Base-by-base conservation (phyloP, 768 basidiomycete species). In the Mycena rebaudengoi region DNA sequence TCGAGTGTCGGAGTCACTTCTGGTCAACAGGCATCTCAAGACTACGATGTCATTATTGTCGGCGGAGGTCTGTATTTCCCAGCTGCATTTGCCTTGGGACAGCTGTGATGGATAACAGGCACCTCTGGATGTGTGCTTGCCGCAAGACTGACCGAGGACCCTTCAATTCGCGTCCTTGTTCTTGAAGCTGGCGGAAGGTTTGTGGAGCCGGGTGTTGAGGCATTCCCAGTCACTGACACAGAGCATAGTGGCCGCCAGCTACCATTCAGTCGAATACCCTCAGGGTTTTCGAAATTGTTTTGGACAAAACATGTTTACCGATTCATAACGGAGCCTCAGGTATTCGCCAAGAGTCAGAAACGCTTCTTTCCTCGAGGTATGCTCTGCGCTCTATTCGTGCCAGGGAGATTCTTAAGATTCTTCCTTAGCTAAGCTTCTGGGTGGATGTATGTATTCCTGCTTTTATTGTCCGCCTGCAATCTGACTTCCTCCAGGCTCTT, bases 351-450 rank as follows among this genome's bases (percentile, higher is more conserved):
- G 33, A 80, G 82, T n/a, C 78, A 78, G 69, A 78, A 75, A 62
- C 78, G 81, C 35, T 88, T 79, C 57, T 91, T 88, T 87, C 91
- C 91, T 0, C 78, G 91, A 78, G 91, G 90, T 89, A 68, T 7
- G 73, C 66, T 45, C n/a, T 21, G 16, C 12, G 21, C 3, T 16
- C n/a, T 12, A 20, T 45, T 20, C 25, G 18, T 25, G 43, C 12
- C 12, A 25, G 43, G 25, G 3, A n/a, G n/a, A 45, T 16, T 12
- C 2, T 44, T 23, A 21, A 8, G 26, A n/a, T 30, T 30, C 44
- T 45, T 21, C 14, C 52, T n/a, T n/a, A 91, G 90, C 77, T 1
- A 91, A 87, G 69, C 78, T 92, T 71, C 82, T 93, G 7, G 91
- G 91, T 23, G 91, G 91, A 70, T 92, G 91, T 89, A 70, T 73